Conservation (phyloP, 1,284 basidiomycete genomes). For the Mycena sp. region DNA sequence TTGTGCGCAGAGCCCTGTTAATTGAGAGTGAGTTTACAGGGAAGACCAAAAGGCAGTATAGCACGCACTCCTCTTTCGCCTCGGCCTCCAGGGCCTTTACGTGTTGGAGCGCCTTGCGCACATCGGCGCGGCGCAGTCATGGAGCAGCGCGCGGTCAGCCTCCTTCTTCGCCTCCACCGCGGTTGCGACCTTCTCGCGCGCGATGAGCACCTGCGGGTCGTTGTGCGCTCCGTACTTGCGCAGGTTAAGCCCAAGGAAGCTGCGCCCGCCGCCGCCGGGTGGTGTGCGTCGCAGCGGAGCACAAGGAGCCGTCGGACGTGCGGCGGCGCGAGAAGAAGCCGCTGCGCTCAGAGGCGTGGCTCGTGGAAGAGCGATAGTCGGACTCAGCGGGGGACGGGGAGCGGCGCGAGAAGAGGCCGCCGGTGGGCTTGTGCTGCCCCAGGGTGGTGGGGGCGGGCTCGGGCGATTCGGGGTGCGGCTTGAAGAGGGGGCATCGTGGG, state of each 20-base stretch:
- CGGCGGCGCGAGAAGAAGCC: conserved; percentile 18
- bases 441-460: neutral
- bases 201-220: conserved; percentile 49
- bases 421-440: neutral
- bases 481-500: conserved; percentile 14
- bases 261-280: neutral
- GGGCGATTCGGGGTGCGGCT: conserved; percentile 5
- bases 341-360: neutral
- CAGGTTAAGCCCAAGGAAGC: neutral
- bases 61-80: conserved; percentile 51
- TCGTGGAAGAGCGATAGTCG: conserved; percentile 18
- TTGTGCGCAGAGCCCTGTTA: conserved; percentile 48
- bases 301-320: neutral
- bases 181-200: conserved; percentile 50
- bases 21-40: no score
- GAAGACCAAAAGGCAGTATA: neutral
- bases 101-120: conserved; percentile 48
- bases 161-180: conserved; percentile 51
- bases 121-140: conserved; percentile 49
- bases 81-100: conserved; percentile 50
- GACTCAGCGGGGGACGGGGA: conserved; percentile 2
- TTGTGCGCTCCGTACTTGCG: conserved; percentile 24
- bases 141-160: conserved; percentile 51
- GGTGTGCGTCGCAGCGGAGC: neutral
- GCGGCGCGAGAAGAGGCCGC: conserved; percentile 3